phyloP scores from a whole-genome alignment of 352 stramenopile species.

The Phytophthora idaei region DNA sequence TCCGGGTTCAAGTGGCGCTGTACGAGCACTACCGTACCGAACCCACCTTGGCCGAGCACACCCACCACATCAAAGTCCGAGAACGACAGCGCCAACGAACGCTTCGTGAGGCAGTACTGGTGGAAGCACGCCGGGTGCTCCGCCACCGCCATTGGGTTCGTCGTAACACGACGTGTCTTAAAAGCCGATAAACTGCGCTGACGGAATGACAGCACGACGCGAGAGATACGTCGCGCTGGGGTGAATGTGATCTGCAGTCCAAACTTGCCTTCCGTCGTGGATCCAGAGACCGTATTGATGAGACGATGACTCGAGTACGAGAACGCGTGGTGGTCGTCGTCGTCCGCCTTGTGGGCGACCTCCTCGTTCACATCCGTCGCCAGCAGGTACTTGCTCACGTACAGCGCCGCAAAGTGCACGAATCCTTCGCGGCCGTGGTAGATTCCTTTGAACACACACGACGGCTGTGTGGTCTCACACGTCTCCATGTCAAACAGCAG shows the following conservation, averaged over 20 bases:
- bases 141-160: conserved; percentile 78
- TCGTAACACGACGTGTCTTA: conserved; percentile 59
- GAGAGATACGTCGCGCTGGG: conserved; percentile 79
- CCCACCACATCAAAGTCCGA: conserved; percentile 87
- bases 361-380: conserved; percentile 57
- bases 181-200: conserved; percentile 54
- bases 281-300: conserved; percentile 81
- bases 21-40: conserved; percentile 83
- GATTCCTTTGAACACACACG: conserved; percentile 87
- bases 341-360: conserved; percentile 56
- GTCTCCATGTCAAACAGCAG: conserved; percentile 87
- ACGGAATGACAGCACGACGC: conserved; percentile 84
- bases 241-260: conserved; percentile 85
- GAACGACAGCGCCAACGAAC: conserved; percentile 82
- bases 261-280: conserved; percentile 76
- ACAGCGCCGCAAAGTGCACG: conserved; percentile 84
- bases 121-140: conserved; percentile 83
- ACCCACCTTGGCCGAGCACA: conserved; percentile 81
- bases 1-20: conserved; percentile 77
- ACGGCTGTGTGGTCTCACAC: conserved; percentile 68
- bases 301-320: conserved; percentile 56
- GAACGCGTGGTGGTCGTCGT: conserved; percentile 81
- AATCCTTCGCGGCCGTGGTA: conserved; percentile 88
- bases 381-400: conserved; percentile 81
- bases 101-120: conserved; percentile 83